Percentiles rank a stretch among this genome's conserved stretches.
Conservation (phyloP, 1,284 basidiomycete species). For the Baeospora myosura region DNA sequence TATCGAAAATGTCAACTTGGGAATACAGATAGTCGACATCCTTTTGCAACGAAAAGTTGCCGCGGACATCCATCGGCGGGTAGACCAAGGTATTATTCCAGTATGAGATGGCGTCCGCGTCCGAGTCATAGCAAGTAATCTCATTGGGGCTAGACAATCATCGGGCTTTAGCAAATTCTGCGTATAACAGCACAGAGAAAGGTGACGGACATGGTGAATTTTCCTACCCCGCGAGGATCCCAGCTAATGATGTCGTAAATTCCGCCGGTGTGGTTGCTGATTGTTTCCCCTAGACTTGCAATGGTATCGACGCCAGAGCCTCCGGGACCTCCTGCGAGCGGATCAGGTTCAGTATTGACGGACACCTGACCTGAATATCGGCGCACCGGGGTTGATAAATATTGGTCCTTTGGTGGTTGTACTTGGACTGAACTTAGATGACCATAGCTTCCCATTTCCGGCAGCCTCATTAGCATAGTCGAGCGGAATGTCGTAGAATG, state of each 20-base stretch:
- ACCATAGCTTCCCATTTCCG: background rate
- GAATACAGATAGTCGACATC: background rate
- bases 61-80: background rate
- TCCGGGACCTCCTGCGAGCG: background rate
- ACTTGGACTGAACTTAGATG: background rate
- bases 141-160: background rate
- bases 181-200: background rate
- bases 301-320: background rate
- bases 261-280: constrained; percentile 5
- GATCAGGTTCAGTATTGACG: background rate
- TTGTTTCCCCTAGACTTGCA: background rate
- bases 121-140: background rate
- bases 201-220: background rate
- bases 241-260: constrained; percentile 6
- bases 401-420: background rate
- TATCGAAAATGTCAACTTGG: background rate
- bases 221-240: constrained; percentile 8
- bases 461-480: background rate
- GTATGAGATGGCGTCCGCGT: background rate
- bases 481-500: background rate
- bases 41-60: background rate
- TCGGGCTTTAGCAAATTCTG: background rate
- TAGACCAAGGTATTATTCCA: background rate
- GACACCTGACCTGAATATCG: background rate
- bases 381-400: background rate